These are phyloP conservation scores for Epichloe sibirici DNA, from an alignment of 2,329 filamentous ascomycete species.

Conservation along the genomic window DNA sequence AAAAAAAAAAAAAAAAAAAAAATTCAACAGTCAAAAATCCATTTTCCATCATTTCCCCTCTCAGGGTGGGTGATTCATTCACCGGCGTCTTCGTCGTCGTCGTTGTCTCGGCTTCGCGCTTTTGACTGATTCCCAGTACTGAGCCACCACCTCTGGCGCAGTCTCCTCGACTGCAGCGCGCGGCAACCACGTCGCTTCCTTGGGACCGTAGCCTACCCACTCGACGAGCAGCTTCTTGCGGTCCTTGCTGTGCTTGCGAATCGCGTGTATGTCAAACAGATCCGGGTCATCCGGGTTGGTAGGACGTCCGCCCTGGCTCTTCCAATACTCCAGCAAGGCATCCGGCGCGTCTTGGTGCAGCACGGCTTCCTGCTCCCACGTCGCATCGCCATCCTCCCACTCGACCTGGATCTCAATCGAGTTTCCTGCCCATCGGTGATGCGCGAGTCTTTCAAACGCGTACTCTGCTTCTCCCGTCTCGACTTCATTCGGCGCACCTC, in stretches of 20 bases:
- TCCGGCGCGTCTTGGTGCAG: slow-evolving; percentile 21
- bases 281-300: slow-evolving; percentile 18
- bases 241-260: slow-evolving; percentile 19
- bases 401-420: slow-evolving; percentile 19
- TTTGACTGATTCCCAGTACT: slow-evolving; percentile 15
- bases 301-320: slow-evolving; percentile 18
- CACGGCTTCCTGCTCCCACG: slow-evolving; percentile 23
- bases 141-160: slow-evolving; percentile 15
- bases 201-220: slow-evolving; percentile 22
- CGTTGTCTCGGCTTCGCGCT: background rate
- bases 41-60: background rate
- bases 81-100: background rate
- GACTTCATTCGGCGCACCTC: background rate
- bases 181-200: slow-evolving; percentile 20
- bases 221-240: slow-evolving; percentile 20
- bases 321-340: slow-evolving; percentile 22
- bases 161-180: slow-evolving; percentile 14
- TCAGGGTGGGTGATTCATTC: background rate
- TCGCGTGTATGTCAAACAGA: slow-evolving; percentile 21
- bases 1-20: too few species aligned
- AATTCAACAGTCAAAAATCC: too few species aligned
- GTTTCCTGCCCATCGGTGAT: slow-evolving; percentile 18
- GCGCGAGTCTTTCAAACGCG: slow-evolving; percentile 13
- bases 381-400: slow-evolving; percentile 18
- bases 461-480: slow-evolving; percentile 6